phyloP scores from a whole-genome alignment of 176 grass and related monocot species.

The Zoysia japonica region DNA sequence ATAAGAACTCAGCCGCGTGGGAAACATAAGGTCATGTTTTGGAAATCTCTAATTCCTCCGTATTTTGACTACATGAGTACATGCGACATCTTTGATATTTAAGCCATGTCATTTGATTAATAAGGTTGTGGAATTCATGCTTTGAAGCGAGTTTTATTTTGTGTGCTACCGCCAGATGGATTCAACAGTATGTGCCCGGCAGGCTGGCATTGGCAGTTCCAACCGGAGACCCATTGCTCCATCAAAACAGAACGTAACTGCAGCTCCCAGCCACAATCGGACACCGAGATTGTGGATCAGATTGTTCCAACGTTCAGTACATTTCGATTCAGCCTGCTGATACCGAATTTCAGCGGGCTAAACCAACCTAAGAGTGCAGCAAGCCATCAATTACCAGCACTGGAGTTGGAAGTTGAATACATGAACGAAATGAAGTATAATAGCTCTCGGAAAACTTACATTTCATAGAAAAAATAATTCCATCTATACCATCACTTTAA shows the following conservation, averaged over 20 bases:
- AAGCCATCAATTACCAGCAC: neutral
- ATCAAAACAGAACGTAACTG: too few species aligned
- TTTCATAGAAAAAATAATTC: too few species aligned
- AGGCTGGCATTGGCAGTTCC: too few species aligned
- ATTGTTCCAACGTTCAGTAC: neutral
- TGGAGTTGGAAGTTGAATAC: neutral
- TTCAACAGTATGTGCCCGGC: neutral
- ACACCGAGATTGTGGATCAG: too few species aligned
- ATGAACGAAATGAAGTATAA: neutral
- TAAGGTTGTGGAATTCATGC: neutral
- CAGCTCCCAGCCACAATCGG: too few species aligned
- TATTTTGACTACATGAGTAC: neutral
- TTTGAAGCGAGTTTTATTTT: neutral
- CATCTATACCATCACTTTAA: too few species aligned
- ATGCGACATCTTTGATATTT: neutral
- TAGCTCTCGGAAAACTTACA: neutral
- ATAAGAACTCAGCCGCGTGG: neutral
- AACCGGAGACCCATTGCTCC: too few species aligned
- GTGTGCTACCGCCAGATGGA: neutral
- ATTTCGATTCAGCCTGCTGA: neutral
- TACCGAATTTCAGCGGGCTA: neutral
- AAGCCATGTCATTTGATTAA: neutral
- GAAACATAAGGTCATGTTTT: neutral
- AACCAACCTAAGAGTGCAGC: too few species aligned
- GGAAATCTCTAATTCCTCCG: neutral